Conservation (phyloP, 306 rosid genomes). For the Elaeagnus macrophylla region DNA sequence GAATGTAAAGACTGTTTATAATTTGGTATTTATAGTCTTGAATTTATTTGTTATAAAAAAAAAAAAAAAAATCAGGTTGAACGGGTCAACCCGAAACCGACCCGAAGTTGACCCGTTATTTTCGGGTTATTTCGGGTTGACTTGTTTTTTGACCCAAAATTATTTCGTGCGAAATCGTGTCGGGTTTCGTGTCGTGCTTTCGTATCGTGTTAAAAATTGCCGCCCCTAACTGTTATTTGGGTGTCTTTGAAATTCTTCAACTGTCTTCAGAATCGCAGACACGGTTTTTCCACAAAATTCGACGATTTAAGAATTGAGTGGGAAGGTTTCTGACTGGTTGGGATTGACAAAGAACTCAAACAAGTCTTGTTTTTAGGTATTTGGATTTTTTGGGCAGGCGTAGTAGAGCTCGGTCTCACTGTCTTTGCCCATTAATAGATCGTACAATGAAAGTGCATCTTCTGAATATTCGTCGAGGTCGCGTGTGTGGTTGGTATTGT, state of each 20-base stretch:
- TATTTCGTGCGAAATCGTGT: too few relatives aligned
- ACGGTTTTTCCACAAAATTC: conserved; percentile 20
- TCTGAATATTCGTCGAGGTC: background rate
- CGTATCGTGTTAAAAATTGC: too few relatives aligned
- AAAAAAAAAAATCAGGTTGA: too few relatives aligned
- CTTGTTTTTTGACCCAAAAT: too few relatives aligned
- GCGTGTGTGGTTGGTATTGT: background rate
- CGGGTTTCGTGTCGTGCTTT: too few relatives aligned
- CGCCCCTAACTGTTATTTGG: conserved; percentile 24
- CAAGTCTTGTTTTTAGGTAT: conserved; percentile 1
- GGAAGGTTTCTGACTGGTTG: background rate
- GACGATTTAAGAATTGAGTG: background rate
- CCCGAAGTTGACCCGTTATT: too few relatives aligned
- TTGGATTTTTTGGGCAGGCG: background rate
- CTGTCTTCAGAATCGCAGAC: background rate
- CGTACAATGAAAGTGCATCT: conserved; percentile 32
- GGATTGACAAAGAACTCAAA: conserved; percentile 21
- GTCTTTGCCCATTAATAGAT: conserved; percentile 18
- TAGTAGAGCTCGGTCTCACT: background rate
- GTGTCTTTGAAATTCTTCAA: conserved; percentile 5
- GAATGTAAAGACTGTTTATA: conserved; percentile 6
- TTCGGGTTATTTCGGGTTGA: too few relatives aligned
- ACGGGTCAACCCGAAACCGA: too few relatives aligned
- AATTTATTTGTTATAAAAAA: too few relatives aligned
- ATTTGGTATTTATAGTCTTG: too few relatives aligned